Base-by-base conservation (phyloP, 768 basidiomycete genomes). In the Exidia glandulosa region DNA sequence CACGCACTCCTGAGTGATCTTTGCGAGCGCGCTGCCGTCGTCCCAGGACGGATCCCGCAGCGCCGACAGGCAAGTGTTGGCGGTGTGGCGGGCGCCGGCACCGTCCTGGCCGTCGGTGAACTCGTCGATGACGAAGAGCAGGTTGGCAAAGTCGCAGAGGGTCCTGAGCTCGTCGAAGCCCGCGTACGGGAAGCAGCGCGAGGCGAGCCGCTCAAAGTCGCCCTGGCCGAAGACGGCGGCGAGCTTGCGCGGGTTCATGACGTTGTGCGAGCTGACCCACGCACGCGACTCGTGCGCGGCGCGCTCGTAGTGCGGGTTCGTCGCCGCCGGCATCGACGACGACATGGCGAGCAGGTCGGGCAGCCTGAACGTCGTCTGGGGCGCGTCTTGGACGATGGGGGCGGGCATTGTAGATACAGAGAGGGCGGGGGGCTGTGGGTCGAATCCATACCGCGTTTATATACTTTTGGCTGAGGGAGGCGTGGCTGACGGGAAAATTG, bases 121-220 rank as follows among this genome's bases (percentile, higher is more conserved):
- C 69, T 86, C 85, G 69, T 87, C 86, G 56, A 85, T 75, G 60
- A 82, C 80, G 71, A 84, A 86, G 31, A 87, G 76, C 13, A 82
- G 71, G 65, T 86, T 84, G 64, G 83, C 77, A 61, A 83, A 82
- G 69, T 86, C 84, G 66, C 83, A 85, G 41, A 75, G 77, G 1
- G 79, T 84, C 58, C 84, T 76, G 61, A 85, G 79, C 66, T 79
- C 74, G 60, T 83, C 81, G 59, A 76, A 76, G 36, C 76, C 79
- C 48, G 81, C 79, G 67, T 81, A 84, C 19, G 79, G 76, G 68
- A 82, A 86, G n/a, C 75, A 79, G 67, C 79, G 81, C 10, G 84
- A 81, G 64, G 79, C 81, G 54, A 86, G 74, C 3, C 85, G 76
- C 66, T 85, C 84, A 65, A 79, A 83, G 60, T 77, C 78, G 2